A percentile compares a stretch with the other conserved stretches of the same genome.
phyloP scores from a whole-genome alignment of 192 early-diverging fungal genomes.

The Jimgerdemannia lactiflua region DNA sequence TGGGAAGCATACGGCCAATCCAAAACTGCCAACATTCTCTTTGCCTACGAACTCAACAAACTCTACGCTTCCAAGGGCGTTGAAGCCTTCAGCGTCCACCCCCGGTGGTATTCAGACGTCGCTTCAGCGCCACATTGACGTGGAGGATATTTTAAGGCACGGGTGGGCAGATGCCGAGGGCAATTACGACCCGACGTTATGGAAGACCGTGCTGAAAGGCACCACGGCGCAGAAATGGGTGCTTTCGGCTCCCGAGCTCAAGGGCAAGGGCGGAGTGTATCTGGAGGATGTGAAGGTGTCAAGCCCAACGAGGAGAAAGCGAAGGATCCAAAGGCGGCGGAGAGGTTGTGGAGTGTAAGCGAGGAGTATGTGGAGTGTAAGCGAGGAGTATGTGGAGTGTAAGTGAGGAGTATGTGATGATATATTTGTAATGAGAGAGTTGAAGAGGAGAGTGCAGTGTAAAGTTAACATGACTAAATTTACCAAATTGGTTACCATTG shows the following conservation, averaged over 20 bases:
- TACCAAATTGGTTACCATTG: too few relatives aligned
- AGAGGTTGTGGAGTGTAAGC: not conserved
- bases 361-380: not conserved
- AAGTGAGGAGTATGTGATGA: not conserved
- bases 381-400: not conserved
- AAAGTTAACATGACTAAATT: too few relatives aligned
- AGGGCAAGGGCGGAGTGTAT: constrained; percentile 37
- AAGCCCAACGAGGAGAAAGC: constrained; percentile 15
- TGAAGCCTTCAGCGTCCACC: too few relatives aligned
- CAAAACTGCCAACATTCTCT: too few relatives aligned
- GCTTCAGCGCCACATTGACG: too few relatives aligned
- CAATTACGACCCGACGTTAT: not conserved
- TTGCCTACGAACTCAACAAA: too few relatives aligned
- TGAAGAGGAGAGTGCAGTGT: too few relatives aligned
- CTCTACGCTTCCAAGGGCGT: too few relatives aligned
- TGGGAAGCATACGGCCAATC: too few relatives aligned
- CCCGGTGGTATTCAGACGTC: not conserved
- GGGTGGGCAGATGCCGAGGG: not conserved
- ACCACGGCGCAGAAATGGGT: constrained; percentile 27
- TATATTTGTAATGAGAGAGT: not conserved
- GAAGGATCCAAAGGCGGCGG: constrained; percentile 10
- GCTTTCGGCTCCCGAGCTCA: constrained; percentile 19
- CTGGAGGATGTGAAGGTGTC: constrained; percentile 24
- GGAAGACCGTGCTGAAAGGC: constrained; percentile 25
- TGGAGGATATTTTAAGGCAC: too few relatives aligned